These are phyloP conservation scores for Acanthamoeba lenticulata DNA, from an alignment of 208 protist species.

Conservation along the genomic window DNA sequence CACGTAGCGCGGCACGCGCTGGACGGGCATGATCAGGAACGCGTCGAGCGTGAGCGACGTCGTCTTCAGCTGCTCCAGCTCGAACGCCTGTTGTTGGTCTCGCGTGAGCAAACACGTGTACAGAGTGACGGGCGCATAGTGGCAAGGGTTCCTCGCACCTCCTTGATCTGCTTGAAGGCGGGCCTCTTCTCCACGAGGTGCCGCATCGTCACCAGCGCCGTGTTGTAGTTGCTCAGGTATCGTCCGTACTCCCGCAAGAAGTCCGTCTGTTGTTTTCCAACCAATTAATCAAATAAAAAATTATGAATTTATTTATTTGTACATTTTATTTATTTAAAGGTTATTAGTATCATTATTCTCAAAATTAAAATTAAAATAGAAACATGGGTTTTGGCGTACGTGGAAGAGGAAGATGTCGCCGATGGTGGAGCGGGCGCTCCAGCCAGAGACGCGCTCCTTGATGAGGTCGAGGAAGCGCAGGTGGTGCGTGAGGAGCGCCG, in stretches of 20 bases:
- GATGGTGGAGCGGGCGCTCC: conserved; percentile 42
- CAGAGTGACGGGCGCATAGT: background rate
- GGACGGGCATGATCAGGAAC: conserved; percentile 66
- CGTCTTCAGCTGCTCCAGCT: conserved; percentile 59
- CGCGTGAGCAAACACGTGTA: background rate
- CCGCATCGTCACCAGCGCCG: conserved; percentile 33
- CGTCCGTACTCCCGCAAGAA: conserved; percentile 1
- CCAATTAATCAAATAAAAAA: too few species aligned
- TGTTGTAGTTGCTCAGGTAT: conserved; percentile 47
- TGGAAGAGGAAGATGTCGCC: conserved; percentile 53
- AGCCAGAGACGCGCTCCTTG: conserved; percentile 35
- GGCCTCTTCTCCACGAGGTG: conserved; percentile 50
- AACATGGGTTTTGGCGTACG: too few species aligned
- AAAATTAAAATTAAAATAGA: too few species aligned
- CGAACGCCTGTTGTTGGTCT: background rate
- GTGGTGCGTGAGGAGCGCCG: background rate
- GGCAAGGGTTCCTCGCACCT: background rate
- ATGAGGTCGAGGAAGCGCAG: conserved; percentile 26
- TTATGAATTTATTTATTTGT: too few species aligned
- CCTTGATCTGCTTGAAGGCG: conserved; percentile 63
- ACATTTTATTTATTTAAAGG: too few species aligned
- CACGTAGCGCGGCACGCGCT: background rate
- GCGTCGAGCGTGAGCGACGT: conserved; percentile 38
- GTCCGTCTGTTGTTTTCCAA: conserved; percentile 21
- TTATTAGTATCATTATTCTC: too few species aligned